Conservation (phyloP, 2,329 filamentous ascomycete species). For the Diaporthe sp. region DNA sequence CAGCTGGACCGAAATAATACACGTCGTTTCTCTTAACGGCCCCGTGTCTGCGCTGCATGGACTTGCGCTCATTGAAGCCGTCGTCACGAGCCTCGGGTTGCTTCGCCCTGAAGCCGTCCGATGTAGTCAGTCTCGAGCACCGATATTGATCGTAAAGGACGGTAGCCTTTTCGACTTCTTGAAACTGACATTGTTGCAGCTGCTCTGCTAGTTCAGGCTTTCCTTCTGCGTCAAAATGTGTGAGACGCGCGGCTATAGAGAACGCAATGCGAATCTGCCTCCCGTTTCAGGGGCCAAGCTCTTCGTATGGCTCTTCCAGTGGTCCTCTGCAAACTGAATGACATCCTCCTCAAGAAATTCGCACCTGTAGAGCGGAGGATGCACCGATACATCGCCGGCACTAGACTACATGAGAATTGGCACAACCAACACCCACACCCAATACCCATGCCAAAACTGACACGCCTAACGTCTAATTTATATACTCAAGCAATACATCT, state of each 20-base stretch:
- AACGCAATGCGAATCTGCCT: constrained; percentile 54
- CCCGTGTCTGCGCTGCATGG: background rate
- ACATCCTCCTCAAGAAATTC: constrained; percentile 9
- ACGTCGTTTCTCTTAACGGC: background rate
- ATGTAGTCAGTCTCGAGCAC: background rate
- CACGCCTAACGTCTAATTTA: no score
- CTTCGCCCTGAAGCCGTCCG: background rate
- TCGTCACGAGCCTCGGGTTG: constrained; percentile 12
- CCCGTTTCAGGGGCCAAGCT: constrained; percentile 50
- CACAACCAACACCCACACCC: no score
- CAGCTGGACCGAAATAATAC: background rate
- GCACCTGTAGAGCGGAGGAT: no score
- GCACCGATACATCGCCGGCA: background rate
- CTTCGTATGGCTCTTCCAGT: background rate
- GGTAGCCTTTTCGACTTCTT: constrained; percentile 3
- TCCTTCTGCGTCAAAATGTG: constrained; percentile 4
- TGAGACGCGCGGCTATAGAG: constrained; percentile 46
- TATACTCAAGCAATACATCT: no score
- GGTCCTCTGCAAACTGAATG: background rate
- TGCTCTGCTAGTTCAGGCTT: background rate
- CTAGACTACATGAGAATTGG: no score
- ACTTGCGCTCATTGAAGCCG: background rate
- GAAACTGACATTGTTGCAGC: constrained; percentile 30
- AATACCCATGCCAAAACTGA: no score
- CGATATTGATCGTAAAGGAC: constrained; percentile 9